Base-by-base conservation (phyloP, 805 yeast genomes). In the Zygotorulaspora florentina region DNA sequence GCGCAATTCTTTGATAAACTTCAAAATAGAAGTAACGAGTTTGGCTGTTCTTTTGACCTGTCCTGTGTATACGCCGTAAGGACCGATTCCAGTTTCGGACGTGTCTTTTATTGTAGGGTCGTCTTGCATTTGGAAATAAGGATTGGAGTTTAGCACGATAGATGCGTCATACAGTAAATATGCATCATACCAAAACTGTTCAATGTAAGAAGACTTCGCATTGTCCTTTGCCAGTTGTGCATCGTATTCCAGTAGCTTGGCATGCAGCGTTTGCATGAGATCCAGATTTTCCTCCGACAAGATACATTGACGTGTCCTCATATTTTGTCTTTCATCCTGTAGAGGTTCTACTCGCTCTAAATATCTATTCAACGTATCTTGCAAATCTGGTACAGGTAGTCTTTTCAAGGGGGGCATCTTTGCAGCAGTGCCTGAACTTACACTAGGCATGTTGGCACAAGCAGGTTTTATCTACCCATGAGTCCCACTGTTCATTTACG, bases 151-250 rank as follows among this genome's bases (percentile, higher is more conserved):
- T 51, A 89, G 73, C n/a, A 89, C 97, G 33, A 89, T 96, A 0
- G 93, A 89, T 9, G 87, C 82, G 64, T 89, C 96, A 64, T 85
- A 87, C 64, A 83, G 83, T 54, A 89, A 72, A 64, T 89, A 89
- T 1, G 96, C 80, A 62, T 89, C 96, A 65, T 79, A 89, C 96
- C 96, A 89, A 64, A 89, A 89, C 65, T 89, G 95, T 66, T 89
- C 96, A 52, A 89, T 89, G 64, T 85, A 89, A 2, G 95, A 83
- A 40, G 85, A 80, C 51, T 87, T 70, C 12, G 81, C 69, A 41
- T 76, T 73, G 5, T 84, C 87, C 40, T 74, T 75, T 13, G 81
- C 70, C 42, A 89, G 72, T 54, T 79, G 81, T 23, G 74, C 68
- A 59, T 89, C 95, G 42, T 79, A 75, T 45, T 70, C 71, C 43